Evolutionary conservation across 2,329 filamentous ascomycete species (phyloP).

Genomic region (Exophiala xenobiotica): DNA sequence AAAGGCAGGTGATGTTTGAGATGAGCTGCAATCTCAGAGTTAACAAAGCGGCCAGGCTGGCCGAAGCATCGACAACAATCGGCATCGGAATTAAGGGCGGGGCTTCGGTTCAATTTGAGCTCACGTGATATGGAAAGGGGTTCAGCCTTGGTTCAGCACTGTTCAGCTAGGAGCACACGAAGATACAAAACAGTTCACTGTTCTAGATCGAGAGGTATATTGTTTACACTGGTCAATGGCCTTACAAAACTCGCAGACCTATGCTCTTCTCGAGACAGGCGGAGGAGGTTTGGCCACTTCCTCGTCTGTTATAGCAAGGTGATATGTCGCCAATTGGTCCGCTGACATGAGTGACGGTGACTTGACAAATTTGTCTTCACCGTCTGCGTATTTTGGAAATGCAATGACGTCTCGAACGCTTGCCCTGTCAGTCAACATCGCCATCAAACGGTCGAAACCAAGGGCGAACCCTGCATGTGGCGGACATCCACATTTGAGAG

Average conservation of each 20-base stretch:
- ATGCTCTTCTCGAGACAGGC: conserved; percentile 4
- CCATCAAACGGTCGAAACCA: conserved; percentile 83
- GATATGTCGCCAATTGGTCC: conserved; percentile 60
- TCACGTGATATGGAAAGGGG: conserved; percentile 14
- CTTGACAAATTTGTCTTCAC: conserved; percentile 79
- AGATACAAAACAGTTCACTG: too few species aligned
- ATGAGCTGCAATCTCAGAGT: not conserved
- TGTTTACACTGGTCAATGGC: not conserved
- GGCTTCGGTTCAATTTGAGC: too few species aligned
- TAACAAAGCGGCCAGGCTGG: not conserved
- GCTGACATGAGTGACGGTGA: conserved; percentile 69
- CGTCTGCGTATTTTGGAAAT: conserved; percentile 90
- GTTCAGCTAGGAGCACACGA: too few species aligned
- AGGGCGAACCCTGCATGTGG: conserved; percentile 92
- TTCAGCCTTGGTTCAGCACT: conserved; percentile 18
- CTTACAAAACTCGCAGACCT: not conserved
- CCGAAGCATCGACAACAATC: too few species aligned
- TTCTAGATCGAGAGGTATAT: too few species aligned
- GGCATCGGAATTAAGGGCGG: too few species aligned
- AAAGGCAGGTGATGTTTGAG: conserved; percentile 49
- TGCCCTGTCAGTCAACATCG: conserved; percentile 72
- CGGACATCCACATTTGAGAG: conserved; percentile 80
- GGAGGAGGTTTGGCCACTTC: not conserved
- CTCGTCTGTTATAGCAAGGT: conserved; percentile 40
- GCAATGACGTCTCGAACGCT: conserved; percentile 92